A percentile compares a stretch with the other conserved stretches of the same genome.
Evolutionary conservation across 805 yeast species (phyloP).

Genomic region (Metschnikowia vanudenii): DNA sequence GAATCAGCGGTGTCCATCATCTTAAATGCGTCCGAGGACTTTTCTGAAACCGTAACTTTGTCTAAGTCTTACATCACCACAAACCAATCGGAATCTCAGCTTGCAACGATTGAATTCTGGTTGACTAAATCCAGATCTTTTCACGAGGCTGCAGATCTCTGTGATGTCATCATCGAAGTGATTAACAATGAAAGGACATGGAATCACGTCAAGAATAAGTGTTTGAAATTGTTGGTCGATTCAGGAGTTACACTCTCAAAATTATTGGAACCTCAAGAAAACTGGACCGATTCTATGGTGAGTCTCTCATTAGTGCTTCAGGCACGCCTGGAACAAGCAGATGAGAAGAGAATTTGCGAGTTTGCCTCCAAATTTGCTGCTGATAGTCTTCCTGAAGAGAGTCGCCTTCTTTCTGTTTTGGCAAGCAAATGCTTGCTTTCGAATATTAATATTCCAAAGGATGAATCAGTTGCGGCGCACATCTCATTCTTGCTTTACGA

Average conservation of each 20-base stretch:
- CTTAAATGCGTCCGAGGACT: slow-evolving; percentile 18
- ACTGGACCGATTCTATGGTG: slow-evolving; percentile 2
- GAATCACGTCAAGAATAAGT: slow-evolving; percentile 3
- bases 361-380: slow-evolving; percentile 1
- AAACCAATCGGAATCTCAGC: slow-evolving; percentile 8
- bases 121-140: background rate
- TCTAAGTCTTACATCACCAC: background rate
- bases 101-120: slow-evolving; percentile 8
- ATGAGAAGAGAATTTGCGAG: background rate
- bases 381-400: slow-evolving; percentile 5
- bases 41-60: background rate
- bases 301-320: slow-evolving; percentile 2
- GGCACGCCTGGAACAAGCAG: slow-evolving; percentile 2
- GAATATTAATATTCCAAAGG: too few species aligned
- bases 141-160: background rate
- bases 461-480: background rate
- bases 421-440: slow-evolving; percentile 2
- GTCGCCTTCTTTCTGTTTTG: slow-evolving; percentile 5
- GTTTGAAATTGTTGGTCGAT: background rate
- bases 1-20: slow-evolving; percentile 23
- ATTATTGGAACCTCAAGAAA: background rate
- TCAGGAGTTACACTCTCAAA: background rate
- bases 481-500: slow-evolving; percentile 1
- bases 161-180: background rate
- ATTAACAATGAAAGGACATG: background rate